phyloP scores from a whole-genome alignment of 139 green algal genomes.

The Chlamydomonas applanata region DNA sequence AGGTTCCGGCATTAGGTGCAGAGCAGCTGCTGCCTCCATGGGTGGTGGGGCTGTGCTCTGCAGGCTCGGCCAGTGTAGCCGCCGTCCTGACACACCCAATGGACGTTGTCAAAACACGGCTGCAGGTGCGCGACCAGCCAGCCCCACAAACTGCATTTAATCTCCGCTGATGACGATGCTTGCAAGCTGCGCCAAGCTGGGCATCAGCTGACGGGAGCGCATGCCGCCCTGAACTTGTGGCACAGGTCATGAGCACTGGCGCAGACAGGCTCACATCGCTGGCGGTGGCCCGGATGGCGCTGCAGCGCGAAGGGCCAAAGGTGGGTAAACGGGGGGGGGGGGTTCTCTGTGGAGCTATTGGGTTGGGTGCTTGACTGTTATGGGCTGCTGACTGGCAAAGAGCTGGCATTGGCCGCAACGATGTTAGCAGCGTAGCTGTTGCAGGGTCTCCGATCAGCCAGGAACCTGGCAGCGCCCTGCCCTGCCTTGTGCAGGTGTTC shows the following conservation, averaged over 20 bases:
- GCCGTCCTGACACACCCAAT: constrained; percentile 67
- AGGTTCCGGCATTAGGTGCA: background rate
- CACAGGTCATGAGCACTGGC: constrained; percentile 2
- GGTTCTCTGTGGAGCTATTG: background rate
- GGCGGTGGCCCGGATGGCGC: background rate
- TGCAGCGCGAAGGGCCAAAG: background rate
- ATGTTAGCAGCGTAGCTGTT: too few species aligned
- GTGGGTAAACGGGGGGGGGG: background rate
- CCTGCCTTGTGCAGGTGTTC: constrained; percentile 8
- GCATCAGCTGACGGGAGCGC: too few species aligned
- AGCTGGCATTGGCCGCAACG: background rate
- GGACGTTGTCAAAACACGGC: constrained; percentile 83
- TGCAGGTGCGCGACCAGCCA: constrained; percentile 64
- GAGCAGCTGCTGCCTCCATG: constrained; percentile 22
- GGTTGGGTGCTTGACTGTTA: background rate
- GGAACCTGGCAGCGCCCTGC: too few species aligned
- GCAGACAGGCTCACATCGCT: background rate
- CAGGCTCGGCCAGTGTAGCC: constrained; percentile 51
- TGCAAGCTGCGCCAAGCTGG: too few species aligned
- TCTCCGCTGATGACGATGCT: too few species aligned
- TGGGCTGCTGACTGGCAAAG: background rate
- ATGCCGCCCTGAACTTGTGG: too few species aligned
- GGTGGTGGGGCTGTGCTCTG: constrained; percentile 40
- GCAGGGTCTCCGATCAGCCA: too few species aligned
- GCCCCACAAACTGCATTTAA: too few species aligned